Base-by-base conservation (phyloP, 202 grass and related monocot genomes). In the Carex arenaria region DNA sequence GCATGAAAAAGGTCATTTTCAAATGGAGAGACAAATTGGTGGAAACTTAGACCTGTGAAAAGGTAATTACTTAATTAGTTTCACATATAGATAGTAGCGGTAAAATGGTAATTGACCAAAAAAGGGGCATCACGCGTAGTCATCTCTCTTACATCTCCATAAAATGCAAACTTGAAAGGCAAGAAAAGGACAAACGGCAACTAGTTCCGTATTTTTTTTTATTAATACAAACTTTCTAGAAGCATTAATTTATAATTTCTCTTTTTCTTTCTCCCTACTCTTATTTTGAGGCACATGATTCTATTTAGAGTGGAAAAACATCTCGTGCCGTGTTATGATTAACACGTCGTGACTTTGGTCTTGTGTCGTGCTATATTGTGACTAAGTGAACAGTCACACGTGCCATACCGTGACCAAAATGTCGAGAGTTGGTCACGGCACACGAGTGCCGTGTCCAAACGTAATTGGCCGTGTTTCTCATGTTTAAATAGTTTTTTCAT, bases 171-270 rank as follows among this genome's bases (percentile, higher is more conserved):
- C 79, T 81, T 81, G 61, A 3, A 81, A 81, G 79, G 61, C 4
- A 81, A 81, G 79, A 26, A 66, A 81, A 61, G 74, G 22, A 79
- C 53, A 79, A 57, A 79, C 26, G 43, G 75, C 75, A n/a, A 79
- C 18, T 65, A 15, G 47, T 82, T 51, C 60, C 20, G 38, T 65
- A 30, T 82, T 64, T 67, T 82, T 68, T 63, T 82, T 82, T 62
- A 82, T 40, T 67, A 81, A 67, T 65, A 61, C 80, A 32, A 68
- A 68, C 80, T 66, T 82, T 82, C 80, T 82, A 82, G 80, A 82
- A 31, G 80, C 43, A 76, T 56, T 26, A 26, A 26, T 26, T 26
- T 76, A 76, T 76, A 52, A 76, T 51, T 36, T 76, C 14, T 76
- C 26, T 19, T 26, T 55, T 47, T 36, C 17, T 26, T 36, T 62